These are phyloP conservation scores for Lactarius quietus DNA, from an alignment of 768 basidiomycete species.

Conservation along the genomic window DNA sequence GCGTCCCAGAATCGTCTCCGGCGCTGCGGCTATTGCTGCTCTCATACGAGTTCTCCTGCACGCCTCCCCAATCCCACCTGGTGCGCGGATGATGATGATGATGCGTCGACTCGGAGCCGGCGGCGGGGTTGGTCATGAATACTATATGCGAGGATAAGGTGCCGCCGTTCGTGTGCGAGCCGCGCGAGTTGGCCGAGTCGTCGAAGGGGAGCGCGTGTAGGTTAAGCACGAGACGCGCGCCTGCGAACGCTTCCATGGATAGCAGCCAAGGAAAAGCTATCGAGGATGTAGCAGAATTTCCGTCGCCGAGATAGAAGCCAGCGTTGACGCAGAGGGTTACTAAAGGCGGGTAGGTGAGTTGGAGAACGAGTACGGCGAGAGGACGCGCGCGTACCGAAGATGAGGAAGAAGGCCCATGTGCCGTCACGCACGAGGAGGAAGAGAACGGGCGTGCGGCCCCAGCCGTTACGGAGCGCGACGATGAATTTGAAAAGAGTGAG, in stretches of 20 bases:
- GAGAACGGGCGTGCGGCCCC: slow-evolving; percentile 27
- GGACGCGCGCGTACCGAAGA: slow-evolving; percentile 28
- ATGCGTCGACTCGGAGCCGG: not conserved
- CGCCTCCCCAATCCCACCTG: slow-evolving; percentile 21
- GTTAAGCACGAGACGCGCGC: slow-evolving; percentile 18
- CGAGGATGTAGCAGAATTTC: slow-evolving; percentile 2
- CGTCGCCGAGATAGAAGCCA: slow-evolving; percentile 20
- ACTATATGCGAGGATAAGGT: slow-evolving; percentile 15
- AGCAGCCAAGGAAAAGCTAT: slow-evolving; percentile 21
- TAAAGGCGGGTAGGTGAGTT: not conserved
- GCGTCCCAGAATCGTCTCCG: not conserved
- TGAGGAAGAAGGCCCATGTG: slow-evolving; percentile 29
- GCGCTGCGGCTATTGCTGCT: not conserved
- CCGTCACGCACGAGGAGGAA: slow-evolving; percentile 30
- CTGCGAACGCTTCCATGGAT: slow-evolving; percentile 18
- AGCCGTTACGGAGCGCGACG: slow-evolving; percentile 26
- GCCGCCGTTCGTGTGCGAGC: not conserved
- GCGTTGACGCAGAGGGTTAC: slow-evolving; percentile 23
- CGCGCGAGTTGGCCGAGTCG: not conserved
- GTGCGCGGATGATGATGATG: not conserved
- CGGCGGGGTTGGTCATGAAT: slow-evolving; percentile 2
- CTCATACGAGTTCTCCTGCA: not conserved
- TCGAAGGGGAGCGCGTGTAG: slow-evolving; percentile 12
- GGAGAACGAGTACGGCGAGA: not conserved
- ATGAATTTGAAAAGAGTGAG: slow-evolving; percentile 29